Base-by-base conservation (phyloP, 495 filamentous ascomycete genomes). In the Penicillium crystallinum region DNA sequence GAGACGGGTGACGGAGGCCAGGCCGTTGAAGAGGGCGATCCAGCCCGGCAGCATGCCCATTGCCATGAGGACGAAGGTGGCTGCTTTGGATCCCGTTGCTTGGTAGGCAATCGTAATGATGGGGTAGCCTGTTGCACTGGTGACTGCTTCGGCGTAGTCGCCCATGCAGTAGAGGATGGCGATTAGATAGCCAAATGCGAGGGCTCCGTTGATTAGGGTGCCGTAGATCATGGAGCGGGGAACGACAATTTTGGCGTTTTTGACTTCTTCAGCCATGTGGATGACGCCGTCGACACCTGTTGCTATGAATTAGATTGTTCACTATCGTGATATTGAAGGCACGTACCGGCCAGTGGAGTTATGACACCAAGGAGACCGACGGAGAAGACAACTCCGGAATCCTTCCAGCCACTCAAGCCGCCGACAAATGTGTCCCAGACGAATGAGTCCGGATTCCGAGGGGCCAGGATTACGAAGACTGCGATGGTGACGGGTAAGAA, bases 91-190 rank as follows among this genome's bases (percentile, higher is more conserved):
- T 6, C 63, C 63, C 10, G 73, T 80, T 14, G 74, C 73, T 52
- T 76, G 63, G 59, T 75, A 73, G 59, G 74, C 75, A 39, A 80
- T 74, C 55, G 76, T 57, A 53, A 82, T 80, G 61, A 82, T 77
- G 11, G 78, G 76, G 34, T 77, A 78, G 29, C 72, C 70, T 8
- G 77, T 80, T 0, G 72, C 49, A 7, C 59, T 64, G 5, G 46
- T 50, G 1, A 74, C 25, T 1, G 72, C 69, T 18, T 63, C 62
- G 3, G 57, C 44, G 37, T 74, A 61, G 49, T 74, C 65, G 14
- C 71, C 72, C 38, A 73, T 69, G 57, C 67, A 73, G 54, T 72
- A 78, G 3, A 77, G 56, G 39, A 69, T 57, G 3, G 67, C 63
- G 36, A 77, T 53, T 3, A 74, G 46, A 46, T 74, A 75, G 33